A percentile compares a stretch with the other conserved stretches of the same genome.
Evolutionary conservation across 2,329 filamentous ascomycete genomes (phyloP).

Genomic region (Hymenoscyphus occultus): DNA sequence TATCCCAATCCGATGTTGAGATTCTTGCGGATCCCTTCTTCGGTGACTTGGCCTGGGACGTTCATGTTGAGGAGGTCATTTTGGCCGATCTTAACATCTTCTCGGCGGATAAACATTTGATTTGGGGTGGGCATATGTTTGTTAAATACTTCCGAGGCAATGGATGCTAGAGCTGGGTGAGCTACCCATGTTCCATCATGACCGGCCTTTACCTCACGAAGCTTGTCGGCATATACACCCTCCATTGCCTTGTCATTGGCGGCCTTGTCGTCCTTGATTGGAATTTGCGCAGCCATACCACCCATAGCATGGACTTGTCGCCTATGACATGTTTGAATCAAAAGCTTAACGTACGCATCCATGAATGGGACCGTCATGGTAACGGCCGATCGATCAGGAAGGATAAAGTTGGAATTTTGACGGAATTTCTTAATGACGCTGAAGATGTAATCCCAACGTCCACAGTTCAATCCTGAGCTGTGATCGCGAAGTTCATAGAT

Average conservation of each 20-base stretch:
- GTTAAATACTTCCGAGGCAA: constrained; percentile 93
- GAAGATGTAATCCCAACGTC: constrained; percentile 99
- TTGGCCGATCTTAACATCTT: constrained; percentile 80
- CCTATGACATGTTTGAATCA: constrained; percentile 97
- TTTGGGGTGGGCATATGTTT: constrained; percentile 98
- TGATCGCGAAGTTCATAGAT: constrained; percentile 99
- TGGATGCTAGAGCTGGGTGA: constrained; percentile 84
- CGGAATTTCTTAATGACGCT: constrained; percentile 99
- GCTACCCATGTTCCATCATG: constrained; percentile 98
- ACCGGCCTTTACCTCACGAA: constrained; percentile 90
- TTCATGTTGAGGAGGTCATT: constrained; percentile 99
- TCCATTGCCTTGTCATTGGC: constrained; percentile 96
- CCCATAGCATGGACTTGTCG: constrained; percentile 98
- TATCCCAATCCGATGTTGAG: constrained; percentile 94
- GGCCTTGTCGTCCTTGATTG: constrained; percentile 89
- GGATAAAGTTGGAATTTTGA: constrained; percentile 86
- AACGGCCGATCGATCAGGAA: constrained; percentile 85
- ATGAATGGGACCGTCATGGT: constrained; percentile 99
- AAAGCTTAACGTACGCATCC: constrained; percentile 92
- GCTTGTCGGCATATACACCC: constrained; percentile 87
- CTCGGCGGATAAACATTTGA: constrained; percentile 85
- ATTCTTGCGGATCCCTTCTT: constrained; percentile 96
- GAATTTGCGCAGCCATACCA: constrained; percentile 98
- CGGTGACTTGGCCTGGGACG: constrained; percentile 85
- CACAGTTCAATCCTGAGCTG: constrained; percentile 94